These are phyloP conservation scores for Ensete glaucum DNA, from an alignment of 176 grass and related monocot genomes.

Conservation along the genomic window DNA sequence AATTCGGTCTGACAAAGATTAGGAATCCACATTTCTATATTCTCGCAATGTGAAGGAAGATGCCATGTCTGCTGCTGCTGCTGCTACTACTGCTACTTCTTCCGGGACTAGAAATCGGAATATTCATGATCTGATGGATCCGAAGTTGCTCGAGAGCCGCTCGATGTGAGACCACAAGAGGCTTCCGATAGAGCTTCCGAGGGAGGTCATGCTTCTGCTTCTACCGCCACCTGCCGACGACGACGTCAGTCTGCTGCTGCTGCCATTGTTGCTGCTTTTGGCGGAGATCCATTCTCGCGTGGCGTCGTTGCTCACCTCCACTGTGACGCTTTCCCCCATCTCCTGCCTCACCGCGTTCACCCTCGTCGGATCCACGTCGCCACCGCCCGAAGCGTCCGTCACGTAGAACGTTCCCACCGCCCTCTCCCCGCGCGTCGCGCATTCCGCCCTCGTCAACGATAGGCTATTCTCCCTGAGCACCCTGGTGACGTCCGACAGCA, in stretches of 20 bases:
- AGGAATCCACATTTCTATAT: too few species aligned
- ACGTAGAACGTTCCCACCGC: slow-evolving; percentile 17
- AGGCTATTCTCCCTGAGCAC: slow-evolving; percentile 11
- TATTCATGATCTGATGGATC: slow-evolving; percentile 10
- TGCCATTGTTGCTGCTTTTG: slow-evolving; percentile 23
- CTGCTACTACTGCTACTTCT: not conserved
- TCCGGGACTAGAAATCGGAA: not conserved
- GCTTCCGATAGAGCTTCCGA: not conserved
- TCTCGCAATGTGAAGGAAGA: not conserved
- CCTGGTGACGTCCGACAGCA: slow-evolving; percentile 16
- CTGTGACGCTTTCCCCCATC: not conserved
- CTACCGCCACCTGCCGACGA: not conserved
- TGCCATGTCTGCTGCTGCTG: not conserved
- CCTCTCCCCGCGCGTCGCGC: slow-evolving; percentile 8
- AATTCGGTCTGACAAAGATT: too few species aligned
- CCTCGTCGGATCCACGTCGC: slow-evolving; percentile 6
- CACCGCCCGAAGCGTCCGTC: not conserved
- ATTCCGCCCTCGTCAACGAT: slow-evolving; percentile 13
- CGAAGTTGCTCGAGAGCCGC: slow-evolving; percentile 14
- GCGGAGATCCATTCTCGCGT: not conserved
- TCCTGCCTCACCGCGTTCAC: slow-evolving; percentile 1
- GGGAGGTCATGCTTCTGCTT: not conserved
- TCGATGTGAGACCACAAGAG: slow-evolving; percentile 18
- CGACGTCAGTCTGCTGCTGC: not conserved
- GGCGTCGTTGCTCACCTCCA: not conserved